phyloP scores from a whole-genome alignment of 1,284 basidiomycete genomes.

The Laetiporus sulphureus region DNA sequence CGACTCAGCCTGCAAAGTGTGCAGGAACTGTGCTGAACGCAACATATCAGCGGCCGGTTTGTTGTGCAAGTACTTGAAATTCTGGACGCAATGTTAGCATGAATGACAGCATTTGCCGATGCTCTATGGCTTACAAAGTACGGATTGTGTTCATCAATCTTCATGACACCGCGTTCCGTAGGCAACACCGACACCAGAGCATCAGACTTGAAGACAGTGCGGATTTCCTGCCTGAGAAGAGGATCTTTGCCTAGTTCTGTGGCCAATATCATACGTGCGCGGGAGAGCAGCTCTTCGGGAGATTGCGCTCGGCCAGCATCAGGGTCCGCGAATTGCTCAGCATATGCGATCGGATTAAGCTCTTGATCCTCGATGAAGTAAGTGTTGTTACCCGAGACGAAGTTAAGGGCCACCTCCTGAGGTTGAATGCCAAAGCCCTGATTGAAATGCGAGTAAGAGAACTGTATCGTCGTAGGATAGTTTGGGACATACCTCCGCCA shows the following conservation, averaged over 20 bases:
- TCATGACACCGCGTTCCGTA: conserved; percentile 85
- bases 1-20: conserved; percentile 88
- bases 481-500: conserved; percentile 58
- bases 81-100: conserved; percentile 36
- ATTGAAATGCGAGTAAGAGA: conserved; percentile 8
- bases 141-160: conserved; percentile 87
- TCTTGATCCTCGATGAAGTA: conserved; percentile 79
- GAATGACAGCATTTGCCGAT: background rate
- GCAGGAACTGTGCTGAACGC: conserved; percentile 77
- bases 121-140: conserved; percentile 66
- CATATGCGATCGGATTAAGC: conserved; percentile 62
- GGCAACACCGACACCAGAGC: conserved; percentile 82
- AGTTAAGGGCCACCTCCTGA: conserved; percentile 78
- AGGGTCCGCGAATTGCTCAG: conserved; percentile 72
- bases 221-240: conserved; percentile 74
- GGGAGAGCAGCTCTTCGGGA: conserved; percentile 60
- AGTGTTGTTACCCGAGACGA: conserved; percentile 49
- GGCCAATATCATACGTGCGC: conserved; percentile 80
- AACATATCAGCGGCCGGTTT: conserved; percentile 78
- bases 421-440: conserved; percentile 78
- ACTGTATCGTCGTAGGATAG: background rate
- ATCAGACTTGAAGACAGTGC: conserved; percentile 71
- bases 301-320: conserved; percentile 50
- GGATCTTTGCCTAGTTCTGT: conserved; percentile 95
- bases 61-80: conserved; percentile 90